phyloP scores from a whole-genome alignment of 305 asterid species.

The Fraxinus latifolia region DNA sequence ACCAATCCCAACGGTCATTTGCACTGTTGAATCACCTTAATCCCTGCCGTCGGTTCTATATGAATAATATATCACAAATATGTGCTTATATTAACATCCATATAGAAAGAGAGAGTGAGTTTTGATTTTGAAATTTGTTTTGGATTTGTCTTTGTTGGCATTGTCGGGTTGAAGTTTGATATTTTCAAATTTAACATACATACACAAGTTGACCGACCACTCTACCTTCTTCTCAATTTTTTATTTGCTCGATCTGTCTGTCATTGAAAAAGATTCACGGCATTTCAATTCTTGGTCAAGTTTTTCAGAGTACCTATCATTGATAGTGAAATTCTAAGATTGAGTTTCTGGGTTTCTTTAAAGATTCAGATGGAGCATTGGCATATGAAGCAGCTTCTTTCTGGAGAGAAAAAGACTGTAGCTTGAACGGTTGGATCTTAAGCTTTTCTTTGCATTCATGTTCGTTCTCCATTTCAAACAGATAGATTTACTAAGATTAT shows the following conservation, averaged over 20 bases:
- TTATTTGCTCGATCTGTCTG: neutral
- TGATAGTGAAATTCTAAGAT: neutral
- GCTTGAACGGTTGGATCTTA: constrained; percentile 41
- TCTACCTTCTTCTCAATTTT: neutral
- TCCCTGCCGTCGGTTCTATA: constrained; percentile 35
- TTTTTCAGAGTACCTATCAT: neutral
- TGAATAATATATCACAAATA: neutral
- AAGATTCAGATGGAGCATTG: constrained; percentile 16
- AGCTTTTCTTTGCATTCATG: constrained; percentile 19
- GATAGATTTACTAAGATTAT: neutral
- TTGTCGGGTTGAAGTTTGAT: constrained; percentile 27
- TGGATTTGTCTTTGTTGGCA: constrained; percentile 11
- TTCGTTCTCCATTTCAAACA: neutral
- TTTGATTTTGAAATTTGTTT: constrained; percentile 35
- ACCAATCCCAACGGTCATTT: constrained; percentile 58
- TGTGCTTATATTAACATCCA: neutral
- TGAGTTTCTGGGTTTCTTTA: constrained; percentile 1
- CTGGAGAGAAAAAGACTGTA: constrained; percentile 24
- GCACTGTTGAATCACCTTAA: constrained; percentile 30
- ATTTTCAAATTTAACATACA: constrained; percentile 22
- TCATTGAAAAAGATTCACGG: neutral
- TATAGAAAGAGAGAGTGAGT: neutral
- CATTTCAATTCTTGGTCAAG: neutral
- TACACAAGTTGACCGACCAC: neutral
- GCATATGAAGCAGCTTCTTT: constrained; percentile 30